Base-by-base conservation (phyloP, 176 grass and related monocot genomes). In the Musa schizocarpa region DNA sequence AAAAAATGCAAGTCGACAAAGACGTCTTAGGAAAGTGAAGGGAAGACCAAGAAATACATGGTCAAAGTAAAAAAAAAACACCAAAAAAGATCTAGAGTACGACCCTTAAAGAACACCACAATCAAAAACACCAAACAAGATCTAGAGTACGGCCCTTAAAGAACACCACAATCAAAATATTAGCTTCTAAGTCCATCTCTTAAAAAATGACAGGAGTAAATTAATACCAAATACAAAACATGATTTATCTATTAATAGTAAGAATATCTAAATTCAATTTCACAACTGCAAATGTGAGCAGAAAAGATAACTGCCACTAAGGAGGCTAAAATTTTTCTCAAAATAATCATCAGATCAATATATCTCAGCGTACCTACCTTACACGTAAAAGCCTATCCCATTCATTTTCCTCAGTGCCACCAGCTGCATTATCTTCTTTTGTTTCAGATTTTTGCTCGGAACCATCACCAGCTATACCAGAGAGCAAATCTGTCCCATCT, bases 311-410 rank as follows among this genome's bases (percentile, higher is more conserved):
- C 62, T 64, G 19, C 19, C n/a, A 64, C 22, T 25, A n/a, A 29
- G 61, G 21, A 64, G 62, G 62, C 21, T 23, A 64, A 64, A 25
- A 6, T 43, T 43, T 43, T 43, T 64, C 9, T 25, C n/a, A 9
- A 64, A 24, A 64, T 25, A 64, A 11, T 20, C 22, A 9, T 64
- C n/a, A 21, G 20, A n/a, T 43, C n/a, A 64, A 17, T 64, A 64
- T 11, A 64, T n/a, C 62, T 22, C 21, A 64, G n/a, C 2, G 21
- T 75, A 74, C 52, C 70, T 74, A 94, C 95, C 95, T 99, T 85
- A 91, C 78, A 82, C 95, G 95, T 84, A 99, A 86, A 82, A 99
- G 88, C 80, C 84, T 94, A 69, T 99, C 95, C 95, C 95, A 99
- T 84, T 99, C 95, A 71, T 83, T 99, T 89, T 94, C 95, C 86